Evolutionary conservation across 805 yeast species (phyloP).

Genomic region (Candida patagonica): DNA sequence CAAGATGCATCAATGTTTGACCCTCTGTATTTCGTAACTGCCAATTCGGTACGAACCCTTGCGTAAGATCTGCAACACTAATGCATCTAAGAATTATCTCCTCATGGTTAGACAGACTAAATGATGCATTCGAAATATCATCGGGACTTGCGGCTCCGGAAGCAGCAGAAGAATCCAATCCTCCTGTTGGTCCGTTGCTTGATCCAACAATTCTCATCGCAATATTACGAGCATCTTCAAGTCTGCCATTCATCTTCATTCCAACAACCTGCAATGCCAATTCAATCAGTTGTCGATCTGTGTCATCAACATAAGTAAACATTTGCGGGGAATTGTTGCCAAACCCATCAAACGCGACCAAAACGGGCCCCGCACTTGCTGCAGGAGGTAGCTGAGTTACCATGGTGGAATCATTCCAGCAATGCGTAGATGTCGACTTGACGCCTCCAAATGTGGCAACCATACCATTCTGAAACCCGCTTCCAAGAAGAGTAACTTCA

Average conservation of each 20-base stretch:
- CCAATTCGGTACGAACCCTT: constrained; percentile 65
- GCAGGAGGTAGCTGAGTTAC: constrained; percentile 95
- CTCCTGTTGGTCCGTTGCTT: constrained; percentile 3
- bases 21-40: constrained; percentile 49
- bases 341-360: constrained; percentile 66
- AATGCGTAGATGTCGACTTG: constrained; percentile 59
- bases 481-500: constrained; percentile 85
- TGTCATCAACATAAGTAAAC: constrained; percentile 90
- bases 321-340: constrained; percentile 40
- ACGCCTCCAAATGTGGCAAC: constrained; percentile 72
- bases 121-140: constrained; percentile 34
- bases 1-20: constrained; percentile 81
- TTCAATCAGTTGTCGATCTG: constrained; percentile 91
- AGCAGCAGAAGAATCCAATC: constrained; percentile 1
- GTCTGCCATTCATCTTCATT: constrained; percentile 88
- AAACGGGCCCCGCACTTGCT: constrained; percentile 78
- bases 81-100: constrained; percentile 28
- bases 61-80: constrained; percentile 23
- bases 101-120: constrained; percentile 29
- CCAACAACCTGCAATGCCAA: constrained; percentile 95
- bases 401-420: constrained; percentile 93
- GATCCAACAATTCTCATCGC: constrained; percentile 85
- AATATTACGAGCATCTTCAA: constrained; percentile 90
- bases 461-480: constrained; percentile 75
- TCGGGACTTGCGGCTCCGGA: constrained; percentile 20